Evolutionary conservation across 1,139 yeast species (phyloP), one percentile per base, ranked within the genome.

Genomic region (Yamadazyma triangularis): DNA sequence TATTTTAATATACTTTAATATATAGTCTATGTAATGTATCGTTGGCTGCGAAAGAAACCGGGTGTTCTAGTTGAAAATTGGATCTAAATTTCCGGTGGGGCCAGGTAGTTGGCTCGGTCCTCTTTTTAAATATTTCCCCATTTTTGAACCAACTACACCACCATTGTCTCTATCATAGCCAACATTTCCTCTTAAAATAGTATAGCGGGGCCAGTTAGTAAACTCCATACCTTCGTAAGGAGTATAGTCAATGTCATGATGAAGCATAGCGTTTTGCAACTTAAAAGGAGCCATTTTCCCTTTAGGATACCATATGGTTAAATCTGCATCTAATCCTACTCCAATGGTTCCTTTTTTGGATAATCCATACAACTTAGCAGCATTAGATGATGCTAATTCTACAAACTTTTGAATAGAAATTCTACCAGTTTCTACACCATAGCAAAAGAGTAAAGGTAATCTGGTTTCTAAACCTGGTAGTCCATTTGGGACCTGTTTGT

Each of bases 391-490:
- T 19, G 66, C 60, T 22, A 65, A 36, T 42, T 65, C 71, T 18
- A 67, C 73, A 44, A 61, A 64, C 36, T 53, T 60, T 39, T 64
- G 60, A 8, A 65, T 58, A 3, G 66, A 47, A 16, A 68, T 59
- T 34, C 58, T 52, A 7, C 64, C 60, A 8, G 59, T 58, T 38
- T 58, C 55, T 26, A 62, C 71, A 26, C 73, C 73, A 31, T 59
- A 51, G 28, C 65, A 61, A 45, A 58, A 64, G 8, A 64, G 42
- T 28, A 68, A 41, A 8, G 72, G 72, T 42, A 68, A 32, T 38
- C 74, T 52, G 3, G 73, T 64, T 41, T 68, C 72, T 24, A 68
- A 59, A 4, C 74, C 74, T 11, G 73, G 73, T 23, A 64, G 38
- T 3, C 70, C 70, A 38, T 61, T 61, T 2, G 74, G 74, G 28